These are phyloP conservation scores for Anisogramma anomala DNA, from an alignment of 2,329 filamentous ascomycete species.

Conservation along the genomic window DNA sequence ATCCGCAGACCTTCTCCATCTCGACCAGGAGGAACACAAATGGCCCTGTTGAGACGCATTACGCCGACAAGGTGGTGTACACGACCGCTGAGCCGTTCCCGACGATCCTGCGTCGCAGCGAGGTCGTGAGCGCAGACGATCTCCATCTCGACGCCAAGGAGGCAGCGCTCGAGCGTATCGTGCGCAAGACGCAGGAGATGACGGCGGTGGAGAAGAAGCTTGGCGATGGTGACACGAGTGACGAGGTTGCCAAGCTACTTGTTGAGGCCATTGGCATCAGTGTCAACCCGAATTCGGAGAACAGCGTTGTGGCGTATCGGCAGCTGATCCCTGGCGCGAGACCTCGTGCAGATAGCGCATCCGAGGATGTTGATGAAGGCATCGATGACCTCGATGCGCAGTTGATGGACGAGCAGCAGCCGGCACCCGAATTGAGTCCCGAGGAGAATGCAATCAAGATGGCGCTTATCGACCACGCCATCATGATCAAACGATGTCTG, in stretches of 20 bases:
- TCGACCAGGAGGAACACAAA: conserved; percentile 60
- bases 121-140: conserved; percentile 61
- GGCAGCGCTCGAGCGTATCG: conserved; percentile 81
- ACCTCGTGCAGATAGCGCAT: conserved; percentile 26
- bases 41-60: conserved; percentile 60
- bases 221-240: conserved; percentile 49
- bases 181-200: conserved; percentile 83
- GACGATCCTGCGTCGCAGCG: conserved; percentile 77
- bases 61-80: conserved; percentile 73
- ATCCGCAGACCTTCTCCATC: conserved; percentile 68
- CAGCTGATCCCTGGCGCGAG: conserved; percentile 50
- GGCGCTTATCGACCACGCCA: conserved; percentile 77
- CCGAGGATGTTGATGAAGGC: conserved; percentile 30
- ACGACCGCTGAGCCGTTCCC: conserved; percentile 79
- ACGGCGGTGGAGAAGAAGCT: conserved; percentile 62
- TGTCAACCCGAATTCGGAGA: conserved; percentile 62
- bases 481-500: conserved; percentile 76
- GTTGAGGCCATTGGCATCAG: conserved; percentile 68
- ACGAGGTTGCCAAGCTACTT: conserved; percentile 55
- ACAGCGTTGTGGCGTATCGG: conserved; percentile 67
- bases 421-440: conserved; percentile 36
- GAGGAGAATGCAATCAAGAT: conserved; percentile 73
- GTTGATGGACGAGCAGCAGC: conserved; percentile 33
- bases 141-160: conserved; percentile 63
- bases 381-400: conserved; percentile 31